phyloP scores from a whole-genome alignment of 441 rosid species.

The Pelargonium cotyledonis region DNA sequence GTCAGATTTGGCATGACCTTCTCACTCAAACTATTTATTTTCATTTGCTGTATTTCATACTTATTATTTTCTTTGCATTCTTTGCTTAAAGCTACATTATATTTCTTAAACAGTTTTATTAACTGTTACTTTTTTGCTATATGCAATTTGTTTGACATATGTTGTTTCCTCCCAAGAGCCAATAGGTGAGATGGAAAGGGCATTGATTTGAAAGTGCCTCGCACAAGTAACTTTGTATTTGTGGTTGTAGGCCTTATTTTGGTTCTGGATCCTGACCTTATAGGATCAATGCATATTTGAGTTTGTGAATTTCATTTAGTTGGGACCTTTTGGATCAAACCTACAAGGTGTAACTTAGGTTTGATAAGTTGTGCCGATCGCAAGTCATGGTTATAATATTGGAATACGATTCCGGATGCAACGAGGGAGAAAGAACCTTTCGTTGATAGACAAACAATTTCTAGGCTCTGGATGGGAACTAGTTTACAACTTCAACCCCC shows the following conservation, averaged over 20 bases:
- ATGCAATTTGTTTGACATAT: background rate
- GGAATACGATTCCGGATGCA: background rate
- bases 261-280: background rate
- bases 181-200: background rate
- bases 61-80: background rate
- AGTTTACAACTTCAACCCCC: background rate
- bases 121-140: background rate
- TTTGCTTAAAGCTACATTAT: background rate
- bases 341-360: background rate
- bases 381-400: background rate
- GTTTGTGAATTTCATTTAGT: background rate
- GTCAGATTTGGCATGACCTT: constrained; percentile 63
- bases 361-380: background rate
- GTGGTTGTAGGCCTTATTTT: background rate
- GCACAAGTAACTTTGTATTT: background rate
- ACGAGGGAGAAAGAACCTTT: too few relatives aligned
- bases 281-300: background rate
- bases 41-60: background rate
- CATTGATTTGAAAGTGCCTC: background rate
- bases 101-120: constrained; percentile 1
- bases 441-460: too few relatives aligned
- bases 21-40: constrained; percentile 13
- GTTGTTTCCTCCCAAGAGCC: background rate
- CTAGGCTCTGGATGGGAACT: background rate
- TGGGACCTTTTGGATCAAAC: background rate